Evolutionary conservation across 257 asterid species (phyloP).

Genomic region (Solanum ahanhuiri): DNA sequence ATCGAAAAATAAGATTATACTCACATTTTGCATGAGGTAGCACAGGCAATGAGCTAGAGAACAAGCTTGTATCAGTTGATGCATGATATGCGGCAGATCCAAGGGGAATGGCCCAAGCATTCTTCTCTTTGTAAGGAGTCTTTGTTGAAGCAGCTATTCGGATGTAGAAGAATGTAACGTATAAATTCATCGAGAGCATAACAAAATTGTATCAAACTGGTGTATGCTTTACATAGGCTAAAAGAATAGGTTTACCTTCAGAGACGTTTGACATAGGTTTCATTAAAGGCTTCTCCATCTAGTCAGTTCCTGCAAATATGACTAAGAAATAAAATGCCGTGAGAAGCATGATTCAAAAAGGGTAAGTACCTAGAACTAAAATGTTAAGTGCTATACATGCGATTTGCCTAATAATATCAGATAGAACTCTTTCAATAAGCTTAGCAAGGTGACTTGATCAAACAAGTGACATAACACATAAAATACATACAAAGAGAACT

Average conservation of each 20-base stretch:
- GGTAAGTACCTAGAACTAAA: background rate
- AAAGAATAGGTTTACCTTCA: constrained; percentile 1
- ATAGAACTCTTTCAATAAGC: background rate
- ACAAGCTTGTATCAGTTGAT: constrained; percentile 68
- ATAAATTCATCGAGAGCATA: background rate
- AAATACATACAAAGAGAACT: background rate
- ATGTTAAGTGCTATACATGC: background rate
- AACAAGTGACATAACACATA: background rate
- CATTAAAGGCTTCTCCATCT: background rate
- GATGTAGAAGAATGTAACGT: background rate
- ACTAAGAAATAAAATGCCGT: background rate
- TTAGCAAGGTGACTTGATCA: background rate
- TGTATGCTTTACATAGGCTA: background rate
- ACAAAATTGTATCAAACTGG: background rate
- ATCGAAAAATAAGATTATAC: constrained; percentile 10
- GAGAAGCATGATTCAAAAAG: background rate
- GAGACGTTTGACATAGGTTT: background rate
- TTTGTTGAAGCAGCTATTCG: constrained; percentile 12
- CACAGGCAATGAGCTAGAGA: constrained; percentile 80
- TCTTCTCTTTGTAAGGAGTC: constrained; percentile 27
- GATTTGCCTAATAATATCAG: background rate
- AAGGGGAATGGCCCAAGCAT: constrained; percentile 49
- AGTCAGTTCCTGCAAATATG: background rate
- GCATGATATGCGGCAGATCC: constrained; percentile 32
- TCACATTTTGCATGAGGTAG: constrained; percentile 52